A percentile compares a stretch with the other conserved stretches of the same genome.
phyloP scores from a whole-genome alignment of 768 basidiomycete genomes.

The Boletellus sp. region DNA sequence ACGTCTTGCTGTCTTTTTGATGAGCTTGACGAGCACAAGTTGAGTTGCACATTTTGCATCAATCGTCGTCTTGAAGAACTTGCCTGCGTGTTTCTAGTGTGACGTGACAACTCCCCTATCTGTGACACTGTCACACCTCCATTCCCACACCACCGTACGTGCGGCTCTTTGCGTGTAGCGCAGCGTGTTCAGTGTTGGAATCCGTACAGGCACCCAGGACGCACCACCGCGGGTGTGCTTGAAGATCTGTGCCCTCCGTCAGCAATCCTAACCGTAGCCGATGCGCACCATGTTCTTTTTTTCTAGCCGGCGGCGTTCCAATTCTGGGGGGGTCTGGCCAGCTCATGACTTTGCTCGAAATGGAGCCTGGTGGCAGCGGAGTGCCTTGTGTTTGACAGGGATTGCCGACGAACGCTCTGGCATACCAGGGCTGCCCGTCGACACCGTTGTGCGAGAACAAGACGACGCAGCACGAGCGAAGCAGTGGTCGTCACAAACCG shows the following conservation, averaged over 20 bases:
- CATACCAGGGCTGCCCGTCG: background rate
- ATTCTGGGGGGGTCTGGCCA: constrained; percentile 10
- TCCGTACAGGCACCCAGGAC: background rate
- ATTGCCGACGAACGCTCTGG: background rate
- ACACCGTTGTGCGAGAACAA: constrained; percentile 16
- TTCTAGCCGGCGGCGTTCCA: constrained; percentile 10
- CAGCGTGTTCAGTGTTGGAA: background rate
- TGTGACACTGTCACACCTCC: constrained; percentile 23
- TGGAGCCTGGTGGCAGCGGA: background rate
- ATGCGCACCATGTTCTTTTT: background rate
- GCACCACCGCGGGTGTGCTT: background rate
- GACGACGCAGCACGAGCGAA: constrained; percentile 4
- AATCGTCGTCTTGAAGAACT: constrained; percentile 29
- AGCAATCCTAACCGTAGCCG: background rate
- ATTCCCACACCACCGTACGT: constrained; percentile 10
- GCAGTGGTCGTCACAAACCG: constrained; percentile 12
- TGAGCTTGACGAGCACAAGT: constrained; percentile 26
- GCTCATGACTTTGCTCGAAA: background rate
- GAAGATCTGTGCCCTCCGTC: background rate
- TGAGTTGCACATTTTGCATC: constrained; percentile 24
- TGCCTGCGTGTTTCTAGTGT: constrained; percentile 25
- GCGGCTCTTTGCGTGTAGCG: background rate
- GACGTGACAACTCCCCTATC: constrained; percentile 30
- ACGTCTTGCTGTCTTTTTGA: constrained; percentile 19
- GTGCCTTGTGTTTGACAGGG: constrained; percentile 7